These are phyloP conservation scores for Cyclocybe aegerita DNA, from an alignment of 768 basidiomycete genomes.

Conservation along the genomic window DNA sequence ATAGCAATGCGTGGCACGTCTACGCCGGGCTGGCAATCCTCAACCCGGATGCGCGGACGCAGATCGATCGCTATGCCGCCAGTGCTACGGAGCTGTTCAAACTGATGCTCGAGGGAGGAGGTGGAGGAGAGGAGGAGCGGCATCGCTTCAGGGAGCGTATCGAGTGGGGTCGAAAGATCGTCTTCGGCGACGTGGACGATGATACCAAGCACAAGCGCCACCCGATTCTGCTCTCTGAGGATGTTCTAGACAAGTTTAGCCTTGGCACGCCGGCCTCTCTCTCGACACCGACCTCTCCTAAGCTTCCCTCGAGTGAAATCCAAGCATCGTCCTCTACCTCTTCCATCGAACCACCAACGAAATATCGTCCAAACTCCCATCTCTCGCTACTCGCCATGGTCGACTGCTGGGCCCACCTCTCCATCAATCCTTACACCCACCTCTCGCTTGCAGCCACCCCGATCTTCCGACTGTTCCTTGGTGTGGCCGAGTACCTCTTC, in stretches of 20 bases:
- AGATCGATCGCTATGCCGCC: constrained; percentile 90
- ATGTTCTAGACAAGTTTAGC: constrained; percentile 87
- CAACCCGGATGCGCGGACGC: constrained; percentile 84
- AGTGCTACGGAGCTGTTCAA: constrained; percentile 91
- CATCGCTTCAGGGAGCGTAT: constrained; percentile 67
- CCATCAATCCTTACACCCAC: constrained; percentile 88
- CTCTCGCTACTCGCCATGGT: constrained; percentile 96
- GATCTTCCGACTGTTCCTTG: constrained; percentile 94
- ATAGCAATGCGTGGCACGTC: constrained; percentile 97
- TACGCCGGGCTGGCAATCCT: constrained; percentile 98
- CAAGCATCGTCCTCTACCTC: neutral
- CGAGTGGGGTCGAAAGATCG: constrained; percentile 67
- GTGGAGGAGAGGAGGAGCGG: constrained; percentile 33
- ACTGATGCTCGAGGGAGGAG: constrained; percentile 76
- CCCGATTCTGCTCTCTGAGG: constrained; percentile 82
- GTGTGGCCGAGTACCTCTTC: constrained; percentile 95
- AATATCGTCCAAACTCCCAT: constrained; percentile 78
- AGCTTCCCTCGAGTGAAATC: neutral
- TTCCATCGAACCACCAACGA: constrained; percentile 34
- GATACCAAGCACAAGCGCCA: constrained; percentile 24
- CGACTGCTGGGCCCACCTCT: constrained; percentile 91
- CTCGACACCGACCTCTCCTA: constrained; percentile 4
- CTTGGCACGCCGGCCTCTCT: constrained; percentile 48
- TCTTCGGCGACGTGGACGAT: constrained; percentile 58
- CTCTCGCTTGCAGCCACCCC: constrained; percentile 94